Percentiles rank a stretch among this genome's conserved stretches.
Conservation (phyloP, 306 rosid species). For the Heteromeles arbutifolia region DNA sequence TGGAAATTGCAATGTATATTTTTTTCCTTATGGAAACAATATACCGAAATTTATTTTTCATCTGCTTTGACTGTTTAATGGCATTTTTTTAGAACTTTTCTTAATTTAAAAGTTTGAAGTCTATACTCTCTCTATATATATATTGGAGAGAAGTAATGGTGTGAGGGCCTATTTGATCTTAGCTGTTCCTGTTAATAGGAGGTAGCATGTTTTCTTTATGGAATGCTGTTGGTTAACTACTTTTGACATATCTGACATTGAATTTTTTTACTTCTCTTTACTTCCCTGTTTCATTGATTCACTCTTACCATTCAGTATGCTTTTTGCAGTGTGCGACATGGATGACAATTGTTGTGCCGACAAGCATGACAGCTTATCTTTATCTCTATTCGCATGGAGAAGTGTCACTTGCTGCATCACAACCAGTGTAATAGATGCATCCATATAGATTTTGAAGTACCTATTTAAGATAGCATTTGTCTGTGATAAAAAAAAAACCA, state of each 20-base stretch:
- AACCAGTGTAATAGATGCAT: conserved; percentile 99
- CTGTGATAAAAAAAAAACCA: background rate
- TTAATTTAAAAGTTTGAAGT: background rate
- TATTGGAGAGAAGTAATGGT: background rate
- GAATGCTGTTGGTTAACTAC: background rate
- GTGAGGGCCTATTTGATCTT: background rate
- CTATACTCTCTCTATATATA: background rate
- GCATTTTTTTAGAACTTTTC: background rate
- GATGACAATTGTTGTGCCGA: conserved; percentile 95
- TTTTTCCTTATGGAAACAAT: background rate
- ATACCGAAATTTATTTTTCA: background rate
- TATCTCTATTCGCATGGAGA: conserved; percentile 97
- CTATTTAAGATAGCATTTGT: background rate
- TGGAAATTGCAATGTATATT: background rate
- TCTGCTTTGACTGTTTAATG: background rate
- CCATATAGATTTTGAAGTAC: conserved; percentile 17
- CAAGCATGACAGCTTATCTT: conserved; percentile 92
- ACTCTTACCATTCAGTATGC: background rate
- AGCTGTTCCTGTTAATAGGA: background rate
- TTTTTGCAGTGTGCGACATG: conserved; percentile 89
- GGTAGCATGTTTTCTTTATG: background rate
- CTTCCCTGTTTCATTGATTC: background rate
- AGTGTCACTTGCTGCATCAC: conserved; percentile 97
- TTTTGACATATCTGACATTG: background rate
- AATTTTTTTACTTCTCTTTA: background rate